Percentiles rank a stretch among this genome's conserved stretches.
Conservation (phyloP, 257 asterid genomes). For the Ballota nigra region DNA sequence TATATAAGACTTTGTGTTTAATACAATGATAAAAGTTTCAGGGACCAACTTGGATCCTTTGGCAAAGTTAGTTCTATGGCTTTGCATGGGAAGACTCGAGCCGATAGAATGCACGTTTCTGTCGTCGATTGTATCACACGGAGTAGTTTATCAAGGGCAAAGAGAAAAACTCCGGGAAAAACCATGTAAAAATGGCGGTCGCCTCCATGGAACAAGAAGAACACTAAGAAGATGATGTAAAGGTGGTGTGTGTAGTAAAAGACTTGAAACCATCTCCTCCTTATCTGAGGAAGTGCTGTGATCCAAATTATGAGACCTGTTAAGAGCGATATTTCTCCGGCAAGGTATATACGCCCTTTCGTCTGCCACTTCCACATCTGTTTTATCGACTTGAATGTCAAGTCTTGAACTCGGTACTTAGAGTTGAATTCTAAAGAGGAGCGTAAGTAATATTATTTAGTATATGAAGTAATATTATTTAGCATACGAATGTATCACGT, state of each 20-base stretch:
- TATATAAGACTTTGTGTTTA: neutral
- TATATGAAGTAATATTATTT: no score
- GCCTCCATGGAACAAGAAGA: conserved; percentile 85
- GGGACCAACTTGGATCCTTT: conserved; percentile 65
- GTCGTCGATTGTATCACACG: conserved; percentile 70
- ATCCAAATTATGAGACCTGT: conserved; percentile 57
- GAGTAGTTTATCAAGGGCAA: conserved; percentile 62
- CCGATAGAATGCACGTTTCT: conserved; percentile 61
- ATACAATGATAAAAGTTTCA: neutral
- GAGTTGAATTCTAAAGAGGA: neutral
- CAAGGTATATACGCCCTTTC: conserved; percentile 73
- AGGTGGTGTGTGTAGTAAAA: conserved; percentile 82
- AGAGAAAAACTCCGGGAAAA: conserved; percentile 73
- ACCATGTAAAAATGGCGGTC: conserved; percentile 85
- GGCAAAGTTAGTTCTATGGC: conserved; percentile 71
- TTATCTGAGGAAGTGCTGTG: conserved; percentile 73
- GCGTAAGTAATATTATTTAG: no score
- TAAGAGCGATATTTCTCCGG: conserved; percentile 69
- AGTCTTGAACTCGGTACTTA: neutral
- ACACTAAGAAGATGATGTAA: conserved; percentile 53
- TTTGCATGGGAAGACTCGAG: conserved; percentile 69
- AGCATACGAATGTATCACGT: no score
- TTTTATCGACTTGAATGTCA: neutral
- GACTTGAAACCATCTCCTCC: conserved; percentile 61
- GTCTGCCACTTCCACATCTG: conserved; percentile 96